phyloP scores from a whole-genome alignment of 1,284 basidiomycete genomes.

The Cerioporus squamosus region DNA sequence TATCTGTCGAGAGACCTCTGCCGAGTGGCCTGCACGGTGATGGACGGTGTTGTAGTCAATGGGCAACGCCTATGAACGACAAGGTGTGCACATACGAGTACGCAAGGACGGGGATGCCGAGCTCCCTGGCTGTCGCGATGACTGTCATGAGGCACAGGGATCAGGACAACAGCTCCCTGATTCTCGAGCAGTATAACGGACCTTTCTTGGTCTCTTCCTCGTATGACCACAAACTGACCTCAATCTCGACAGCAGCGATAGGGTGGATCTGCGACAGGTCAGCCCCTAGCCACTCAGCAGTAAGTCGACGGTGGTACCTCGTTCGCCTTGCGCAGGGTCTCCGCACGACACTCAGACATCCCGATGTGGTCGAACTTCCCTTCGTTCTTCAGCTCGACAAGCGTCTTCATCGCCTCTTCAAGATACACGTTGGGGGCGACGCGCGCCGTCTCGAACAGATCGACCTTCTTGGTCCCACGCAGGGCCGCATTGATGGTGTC shows the following conservation, averaged over 20 bases:
- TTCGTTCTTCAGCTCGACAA: slow-evolving; percentile 19
- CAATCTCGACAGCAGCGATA: slow-evolving; percentile 53
- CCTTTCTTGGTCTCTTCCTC: slow-evolving; percentile 50
- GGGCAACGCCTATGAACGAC: not conserved
- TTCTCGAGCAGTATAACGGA: slow-evolving; percentile 7
- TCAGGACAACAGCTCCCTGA: no score
- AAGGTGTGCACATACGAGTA: slow-evolving; percentile 46
- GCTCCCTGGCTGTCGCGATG: slow-evolving; percentile 43
- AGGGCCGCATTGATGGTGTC: slow-evolving; percentile 41
- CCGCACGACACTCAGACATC: slow-evolving; percentile 51
- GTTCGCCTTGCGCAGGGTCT: slow-evolving; percentile 46
- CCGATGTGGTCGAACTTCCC: slow-evolving; percentile 46
- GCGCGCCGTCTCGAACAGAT: slow-evolving; percentile 46
- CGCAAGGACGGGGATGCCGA: slow-evolving; percentile 53
- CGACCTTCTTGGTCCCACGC: slow-evolving; percentile 45
- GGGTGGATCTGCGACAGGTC: slow-evolving; percentile 35
- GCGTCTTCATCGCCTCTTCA: slow-evolving; percentile 30
- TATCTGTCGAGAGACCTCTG: slow-evolving; percentile 58
- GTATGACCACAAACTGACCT: slow-evolving; percentile 54
- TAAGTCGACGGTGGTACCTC: not conserved
- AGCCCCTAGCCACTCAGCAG: no score
- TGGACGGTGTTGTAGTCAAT: no score
- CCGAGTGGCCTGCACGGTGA: slow-evolving; percentile 54
- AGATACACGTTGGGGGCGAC: slow-evolving; percentile 35
- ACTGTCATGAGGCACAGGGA: slow-evolving; percentile 33